Conservation (phyloP, 768 basidiomycete genomes). For the Boletellus emodensis region DNA sequence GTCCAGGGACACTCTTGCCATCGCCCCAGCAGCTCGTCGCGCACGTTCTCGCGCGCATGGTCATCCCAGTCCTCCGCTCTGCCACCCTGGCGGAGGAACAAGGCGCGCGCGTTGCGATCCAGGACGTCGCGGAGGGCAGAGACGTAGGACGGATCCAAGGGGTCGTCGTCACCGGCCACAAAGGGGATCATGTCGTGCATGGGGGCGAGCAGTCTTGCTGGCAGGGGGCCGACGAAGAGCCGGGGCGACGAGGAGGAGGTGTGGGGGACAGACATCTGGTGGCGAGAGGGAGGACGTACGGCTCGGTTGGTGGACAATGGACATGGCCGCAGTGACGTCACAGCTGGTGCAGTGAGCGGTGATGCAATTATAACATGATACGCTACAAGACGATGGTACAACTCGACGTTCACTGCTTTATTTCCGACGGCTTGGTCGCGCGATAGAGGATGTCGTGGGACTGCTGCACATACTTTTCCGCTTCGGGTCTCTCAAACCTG, state of each 20-base stretch:
- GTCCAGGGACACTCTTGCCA: conserved; percentile 74
- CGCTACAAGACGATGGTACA: neutral
- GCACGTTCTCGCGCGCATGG: conserved; percentile 43
- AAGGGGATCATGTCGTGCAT: conserved; percentile 30
- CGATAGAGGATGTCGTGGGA: conserved; percentile 53
- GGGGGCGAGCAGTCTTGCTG: conserved; percentile 50
- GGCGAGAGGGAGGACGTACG: neutral
- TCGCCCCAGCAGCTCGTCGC: conserved; percentile 53
- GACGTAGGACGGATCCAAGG: conserved; percentile 32
- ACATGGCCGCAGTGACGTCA: conserved; percentile 26
- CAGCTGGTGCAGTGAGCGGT: conserved; percentile 17
- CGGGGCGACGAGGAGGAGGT: conserved; percentile 27
- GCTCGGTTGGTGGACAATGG: neutral
- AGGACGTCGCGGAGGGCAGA: conserved; percentile 37
- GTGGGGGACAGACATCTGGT: conserved; percentile 9
- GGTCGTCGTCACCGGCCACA: conserved; percentile 30
- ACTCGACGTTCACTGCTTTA: conserved; percentile 19
- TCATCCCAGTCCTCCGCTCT: conserved; percentile 64
- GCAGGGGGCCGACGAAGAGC: conserved; percentile 75
- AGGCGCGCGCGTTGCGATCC: conserved; percentile 56
- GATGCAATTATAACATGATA: conserved; percentile 17
- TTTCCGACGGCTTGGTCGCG: conserved; percentile 18
- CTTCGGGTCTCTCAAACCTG: conserved; percentile 67
- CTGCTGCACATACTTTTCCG: conserved; percentile 59
- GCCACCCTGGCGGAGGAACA: conserved; percentile 65